Base-by-base conservation (phyloP, 2,329 filamentous ascomycete genomes). In the Beauveria medogensis region DNA sequence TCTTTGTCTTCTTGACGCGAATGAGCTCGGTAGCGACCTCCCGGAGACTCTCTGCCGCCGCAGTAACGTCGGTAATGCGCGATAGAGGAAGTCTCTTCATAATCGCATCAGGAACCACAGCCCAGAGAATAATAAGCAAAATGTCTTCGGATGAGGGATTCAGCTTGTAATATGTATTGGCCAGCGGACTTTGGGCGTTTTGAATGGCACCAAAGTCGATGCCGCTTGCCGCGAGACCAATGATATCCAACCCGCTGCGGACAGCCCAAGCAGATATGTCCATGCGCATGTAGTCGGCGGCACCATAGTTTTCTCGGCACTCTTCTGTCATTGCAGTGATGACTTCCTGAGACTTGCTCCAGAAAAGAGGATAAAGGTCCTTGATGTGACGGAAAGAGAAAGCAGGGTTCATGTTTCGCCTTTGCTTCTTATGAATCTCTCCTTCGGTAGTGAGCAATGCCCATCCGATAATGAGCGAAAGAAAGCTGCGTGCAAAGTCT, bases 401-500 rank as follows among this genome's bases (percentile, higher is more conserved):
- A 6, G 67, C 65, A 3, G 68, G 69, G 20, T 65, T 64, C 24
- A 75, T 60, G 52, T 72, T 64, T 16, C 68, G 71, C 8, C 73
- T 64, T 60, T 72, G 69, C 18, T 55, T 63, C 59, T 67, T 69
- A 59, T 75, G 72, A 56, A 69, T 67, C 5, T 73, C 68, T 16
- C 68, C 69, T 53, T 73, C 69, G 30, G 69, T 65, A 30, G 69
- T 67, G 16, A 71, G 62, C 8, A 75, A 56, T 0, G 70, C 72
- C 3, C 85, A 88, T 68, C 92, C 92, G 59, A 96, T 85, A 67
- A 89, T 88, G 76, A 86, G 88, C 64, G 96, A 85, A 7, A 96
- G 85, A 77, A 90, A 93, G 62, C 90, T 86, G 73, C 90, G 54
- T 1, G 61, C 43, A 37, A 61, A 59, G 1, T 54, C 50, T 0